Conservation (phyloP, 345 rosid genomes). For the Balakata baccata region DNA sequence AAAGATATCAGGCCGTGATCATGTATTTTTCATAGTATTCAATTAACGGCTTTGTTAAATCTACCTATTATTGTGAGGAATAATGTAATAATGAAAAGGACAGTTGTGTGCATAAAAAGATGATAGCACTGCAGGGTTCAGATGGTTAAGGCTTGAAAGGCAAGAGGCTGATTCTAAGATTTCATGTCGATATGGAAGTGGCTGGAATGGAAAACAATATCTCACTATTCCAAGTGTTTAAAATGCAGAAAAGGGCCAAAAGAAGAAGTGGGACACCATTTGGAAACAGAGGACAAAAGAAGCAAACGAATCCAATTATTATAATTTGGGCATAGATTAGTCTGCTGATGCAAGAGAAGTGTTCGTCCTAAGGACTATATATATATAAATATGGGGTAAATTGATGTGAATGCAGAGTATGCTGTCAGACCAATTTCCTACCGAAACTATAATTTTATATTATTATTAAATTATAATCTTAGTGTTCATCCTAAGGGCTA, state of each 20-base stretch:
- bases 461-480: neutral
- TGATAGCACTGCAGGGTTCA: neutral
- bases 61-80: neutral
- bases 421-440: neutral
- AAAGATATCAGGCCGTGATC: neutral
- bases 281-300: neutral
- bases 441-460: neutral
- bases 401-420: neutral
- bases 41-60: neutral
- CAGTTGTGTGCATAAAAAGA: neutral
- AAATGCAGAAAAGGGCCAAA: neutral
- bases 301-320: neutral
- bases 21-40: neutral
- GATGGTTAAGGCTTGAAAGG: neutral
- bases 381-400: neutral
- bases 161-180: neutral
- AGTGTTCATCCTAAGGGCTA: neutral
- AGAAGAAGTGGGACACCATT: neutral
- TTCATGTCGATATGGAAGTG: neutral
- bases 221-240: neutral
- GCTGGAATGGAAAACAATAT: neutral
- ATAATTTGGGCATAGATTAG: neutral
- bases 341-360: neutral
- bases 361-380: neutral
- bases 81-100: neutral